Evolutionary conservation across 2,329 filamentous ascomycete genomes (phyloP), one percentile per base, ranked within the genome.

Genomic region (Pestalotiopsis sp.): DNA sequence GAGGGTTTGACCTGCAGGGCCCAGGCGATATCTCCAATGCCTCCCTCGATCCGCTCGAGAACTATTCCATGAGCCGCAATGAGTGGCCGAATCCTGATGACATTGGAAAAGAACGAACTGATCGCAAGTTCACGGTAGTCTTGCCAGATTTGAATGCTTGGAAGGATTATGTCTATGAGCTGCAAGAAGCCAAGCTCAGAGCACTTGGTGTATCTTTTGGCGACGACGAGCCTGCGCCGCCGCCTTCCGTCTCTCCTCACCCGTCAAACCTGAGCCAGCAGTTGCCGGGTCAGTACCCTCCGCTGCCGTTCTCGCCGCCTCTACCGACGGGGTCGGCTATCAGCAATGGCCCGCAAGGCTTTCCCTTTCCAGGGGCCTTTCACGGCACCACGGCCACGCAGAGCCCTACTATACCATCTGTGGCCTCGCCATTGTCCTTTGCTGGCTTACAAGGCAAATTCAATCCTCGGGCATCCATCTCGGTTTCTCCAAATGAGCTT

Each of bases 101-200:
- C 66, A 75, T 92, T 39, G 78, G 77, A 7, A 80, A 80, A 64
- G 90, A 92, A 72, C 84, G 88, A 60, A 78, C 82, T 17, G 77
- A 84, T 59, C 79, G 81, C 4, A 78, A 78, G n/a, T 91, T 84
- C 75, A 84, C 83, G 66, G 90, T 96, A 44, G 85, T 85, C 26
- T 84, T 96, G 68, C 92, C 93, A 1, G 91, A 93, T 74, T 81
- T 91, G 70, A 89, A 90, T 76, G 85, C 86, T 1, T 89, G 87
- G 87, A 91, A 93, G 75, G 84, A 89, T 30, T 97, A 98, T 78
- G 92, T 94, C 68, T 88, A 92, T 66, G 91, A 92, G 72, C 83
- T 98, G 44, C 90, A 93, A 72, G 96, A 99, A 81, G 94, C 95
- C 69, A 99, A 98, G 81, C 85, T 99, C 65, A 90, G 94, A 69